phyloP scores from a whole-genome alignment of 2,329 filamentous ascomycete genomes.

The Penicillium expansum region DNA sequence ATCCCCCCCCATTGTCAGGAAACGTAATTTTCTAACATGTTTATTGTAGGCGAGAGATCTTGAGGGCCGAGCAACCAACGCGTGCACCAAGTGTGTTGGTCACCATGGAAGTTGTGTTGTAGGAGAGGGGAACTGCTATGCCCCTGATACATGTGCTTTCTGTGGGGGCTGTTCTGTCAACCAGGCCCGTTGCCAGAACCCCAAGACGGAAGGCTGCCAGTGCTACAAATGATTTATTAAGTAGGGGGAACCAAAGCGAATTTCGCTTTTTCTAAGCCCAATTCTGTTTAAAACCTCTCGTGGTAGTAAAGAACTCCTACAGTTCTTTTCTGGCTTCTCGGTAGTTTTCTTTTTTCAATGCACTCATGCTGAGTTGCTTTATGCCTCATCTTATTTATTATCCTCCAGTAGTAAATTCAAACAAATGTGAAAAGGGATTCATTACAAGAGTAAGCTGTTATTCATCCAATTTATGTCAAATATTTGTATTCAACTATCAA shows the following conservation, averaged over 20 bases:
- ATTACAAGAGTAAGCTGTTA: neutral
- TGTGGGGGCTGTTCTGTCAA: neutral
- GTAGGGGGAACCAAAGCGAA: too few relatives aligned
- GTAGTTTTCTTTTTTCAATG: neutral
- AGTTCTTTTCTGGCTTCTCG: neutral
- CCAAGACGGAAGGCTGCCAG: neutral
- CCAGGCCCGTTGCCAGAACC: constrained; percentile 5
- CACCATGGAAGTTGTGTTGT: constrained; percentile 6
- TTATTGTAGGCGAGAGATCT: neutral
- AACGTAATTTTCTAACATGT: neutral
- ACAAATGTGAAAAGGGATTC: too few relatives aligned
- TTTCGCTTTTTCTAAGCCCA: neutral
- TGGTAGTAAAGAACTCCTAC: neutral
- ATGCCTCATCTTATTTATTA: neutral
- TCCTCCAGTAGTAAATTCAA: too few relatives aligned
- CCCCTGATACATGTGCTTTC: constrained; percentile 1
- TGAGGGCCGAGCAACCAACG: neutral
- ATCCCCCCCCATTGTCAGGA: too few relatives aligned
- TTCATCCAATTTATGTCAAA: too few relatives aligned
- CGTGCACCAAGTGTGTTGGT: constrained; percentile 1
- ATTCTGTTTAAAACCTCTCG: too few relatives aligned
- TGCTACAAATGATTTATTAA: neutral
- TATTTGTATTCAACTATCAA: neutral
- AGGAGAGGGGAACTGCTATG: constrained; percentile 2
- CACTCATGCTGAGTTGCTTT: neutral